Percentiles rank a stretch among this genome's conserved stretches.
Conservation (phyloP, 495 filamentous ascomycete species). For the Trichoderma gamsii region DNA sequence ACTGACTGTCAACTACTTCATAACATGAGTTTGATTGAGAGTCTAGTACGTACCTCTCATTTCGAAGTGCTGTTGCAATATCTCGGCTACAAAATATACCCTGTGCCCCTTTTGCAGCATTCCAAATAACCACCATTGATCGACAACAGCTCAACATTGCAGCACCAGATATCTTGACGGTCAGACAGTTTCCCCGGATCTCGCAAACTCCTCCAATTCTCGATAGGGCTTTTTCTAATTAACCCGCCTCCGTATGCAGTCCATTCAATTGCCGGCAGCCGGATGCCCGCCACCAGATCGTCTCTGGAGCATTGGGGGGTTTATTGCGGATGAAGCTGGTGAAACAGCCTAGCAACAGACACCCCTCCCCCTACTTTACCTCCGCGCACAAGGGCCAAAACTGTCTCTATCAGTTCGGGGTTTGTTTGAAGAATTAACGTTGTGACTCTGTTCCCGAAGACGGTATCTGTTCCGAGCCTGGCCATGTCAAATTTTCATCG, state of each 20-base stretch:
- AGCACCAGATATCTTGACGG: background rate
- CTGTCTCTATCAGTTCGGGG: background rate
- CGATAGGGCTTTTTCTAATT: background rate
- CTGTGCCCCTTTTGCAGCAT: too few species aligned
- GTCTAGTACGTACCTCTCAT: too few species aligned
- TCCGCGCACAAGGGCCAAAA: background rate
- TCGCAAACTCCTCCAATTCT: background rate
- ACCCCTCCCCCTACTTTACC: background rate
- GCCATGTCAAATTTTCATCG: background rate
- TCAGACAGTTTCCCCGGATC: conserved; percentile 9
- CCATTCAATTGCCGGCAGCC: background rate
- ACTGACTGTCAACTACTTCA: too few species aligned
- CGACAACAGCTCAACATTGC: background rate
- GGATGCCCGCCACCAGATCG: background rate
- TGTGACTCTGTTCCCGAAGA: background rate
- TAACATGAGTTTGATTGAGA: too few species aligned
- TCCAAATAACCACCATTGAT: background rate
- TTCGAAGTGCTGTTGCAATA: too few species aligned
- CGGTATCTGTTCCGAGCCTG: background rate
- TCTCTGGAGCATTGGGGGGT: background rate
- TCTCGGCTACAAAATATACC: too few species aligned
- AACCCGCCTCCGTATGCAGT: background rate
- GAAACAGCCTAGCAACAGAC: background rate
- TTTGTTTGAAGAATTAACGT: background rate
- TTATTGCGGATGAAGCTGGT: background rate